Percentiles rank a stretch among this genome's conserved stretches.
Evolutionary conservation across 169 alveolate genomes (phyloP).

Genomic region (Babesia divergens): DNA sequence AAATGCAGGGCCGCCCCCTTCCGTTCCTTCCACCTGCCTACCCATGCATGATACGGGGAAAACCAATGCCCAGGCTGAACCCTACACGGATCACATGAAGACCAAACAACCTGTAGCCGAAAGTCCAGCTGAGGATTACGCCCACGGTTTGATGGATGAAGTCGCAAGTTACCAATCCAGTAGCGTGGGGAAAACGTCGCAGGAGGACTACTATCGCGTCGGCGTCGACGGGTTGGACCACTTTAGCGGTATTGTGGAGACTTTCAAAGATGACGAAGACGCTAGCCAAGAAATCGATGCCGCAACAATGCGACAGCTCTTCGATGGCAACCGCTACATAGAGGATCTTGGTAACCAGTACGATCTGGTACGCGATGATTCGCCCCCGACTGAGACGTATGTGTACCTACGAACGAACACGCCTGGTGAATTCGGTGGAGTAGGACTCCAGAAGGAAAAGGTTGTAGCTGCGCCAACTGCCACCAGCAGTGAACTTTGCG

Average conservation of each 20-base stretch:
- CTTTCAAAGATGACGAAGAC: slow-evolving; percentile 10
- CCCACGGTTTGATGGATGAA: background rate
- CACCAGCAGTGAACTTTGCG: slow-evolving; percentile 46
- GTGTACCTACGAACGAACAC: background rate
- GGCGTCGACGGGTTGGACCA: slow-evolving; percentile 20
- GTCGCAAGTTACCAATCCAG: background rate
- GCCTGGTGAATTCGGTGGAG: slow-evolving; percentile 2
- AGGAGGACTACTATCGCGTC: background rate
- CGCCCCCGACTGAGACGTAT: slow-evolving; percentile 1
- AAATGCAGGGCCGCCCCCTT: background rate
- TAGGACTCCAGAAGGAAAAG: slow-evolving; percentile 9
- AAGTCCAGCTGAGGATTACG: background rate
- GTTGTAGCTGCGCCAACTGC: slow-evolving; percentile 27
- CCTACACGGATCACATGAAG: background rate
- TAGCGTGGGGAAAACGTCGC: background rate
- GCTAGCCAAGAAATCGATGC: background rate
- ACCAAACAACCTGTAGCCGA: background rate
- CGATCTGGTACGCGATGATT: slow-evolving; percentile 7
- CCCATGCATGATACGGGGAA: background rate
- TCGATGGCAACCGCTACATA: slow-evolving; percentile 18
- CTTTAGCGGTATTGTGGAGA: slow-evolving; percentile 12
- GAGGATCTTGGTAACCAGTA: slow-evolving; percentile 28
- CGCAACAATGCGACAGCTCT: background rate
- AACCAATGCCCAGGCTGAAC: background rate
- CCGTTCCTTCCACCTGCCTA: background rate